Percentiles rank a stretch among this genome's conserved stretches.
These are phyloP conservation scores for Ophiostoma triangulosporum DNA, from an alignment of 2,329 filamentous ascomycete species.

Conservation along the genomic window DNA sequence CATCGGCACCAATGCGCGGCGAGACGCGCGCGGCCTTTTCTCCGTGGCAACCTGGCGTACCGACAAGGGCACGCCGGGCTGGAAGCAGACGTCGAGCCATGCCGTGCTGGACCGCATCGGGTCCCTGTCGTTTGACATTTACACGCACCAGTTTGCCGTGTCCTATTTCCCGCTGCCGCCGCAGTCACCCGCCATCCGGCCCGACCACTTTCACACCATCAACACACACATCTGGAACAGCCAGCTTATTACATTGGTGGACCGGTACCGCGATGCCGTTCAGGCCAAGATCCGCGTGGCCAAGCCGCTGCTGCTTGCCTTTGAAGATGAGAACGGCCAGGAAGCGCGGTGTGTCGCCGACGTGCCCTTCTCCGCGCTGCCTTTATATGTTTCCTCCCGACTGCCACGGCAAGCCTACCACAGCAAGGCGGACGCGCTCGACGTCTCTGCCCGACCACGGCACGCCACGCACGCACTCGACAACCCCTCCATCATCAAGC, in stretches of 20 bases:
- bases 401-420: neutral
- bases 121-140: conserved; percentile 12
- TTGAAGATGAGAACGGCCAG: conserved; percentile 10
- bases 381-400: conserved; percentile 4
- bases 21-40: conserved; percentile 7
- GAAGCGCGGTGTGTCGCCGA: neutral
- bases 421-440: no score
- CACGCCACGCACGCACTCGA: neutral
- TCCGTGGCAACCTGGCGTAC: conserved; percentile 10
- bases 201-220: neutral
- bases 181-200: neutral
- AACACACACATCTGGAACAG: conserved; percentile 13
- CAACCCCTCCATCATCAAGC: neutral
- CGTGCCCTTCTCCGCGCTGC: conserved; percentile 9
- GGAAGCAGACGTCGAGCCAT: neutral
- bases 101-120: neutral
- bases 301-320: conserved; percentile 12
- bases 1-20: conserved; percentile 7
- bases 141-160: conserved; percentile 7
- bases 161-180: conserved; percentile 9
- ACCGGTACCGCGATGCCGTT: conserved; percentile 9
- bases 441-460: no score
- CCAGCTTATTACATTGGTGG: conserved; percentile 11
- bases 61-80: neutral
- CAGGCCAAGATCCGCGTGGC: conserved; percentile 5